A percentile compares a stretch with the other conserved stretches of the same genome.
These are phyloP conservation scores for Lachnellula suecica DNA, from an alignment of 2,329 filamentous ascomycete genomes.

Conservation along the genomic window DNA sequence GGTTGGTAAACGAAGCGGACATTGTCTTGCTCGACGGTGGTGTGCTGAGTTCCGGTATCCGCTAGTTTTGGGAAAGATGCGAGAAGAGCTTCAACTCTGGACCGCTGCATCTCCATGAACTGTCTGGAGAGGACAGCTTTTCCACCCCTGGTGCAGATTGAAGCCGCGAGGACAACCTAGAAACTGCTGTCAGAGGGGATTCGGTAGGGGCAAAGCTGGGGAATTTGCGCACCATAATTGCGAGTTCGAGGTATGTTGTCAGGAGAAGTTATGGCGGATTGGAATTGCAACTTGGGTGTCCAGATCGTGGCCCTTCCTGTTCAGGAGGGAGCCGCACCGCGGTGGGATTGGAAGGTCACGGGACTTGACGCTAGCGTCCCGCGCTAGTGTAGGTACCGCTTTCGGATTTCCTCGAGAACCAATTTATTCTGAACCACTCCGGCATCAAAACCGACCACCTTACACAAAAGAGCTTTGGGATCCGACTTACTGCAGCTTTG, in stretches of 20 bases:
- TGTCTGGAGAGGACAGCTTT: constrained; percentile 98
- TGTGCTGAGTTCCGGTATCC: constrained; percentile 94
- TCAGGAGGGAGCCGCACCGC: background rate
- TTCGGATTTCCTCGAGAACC: background rate
- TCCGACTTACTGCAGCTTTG: background rate
- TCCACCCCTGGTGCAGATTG: constrained; percentile 96
- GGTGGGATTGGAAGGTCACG: background rate
- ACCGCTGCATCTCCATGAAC: constrained; percentile 96
- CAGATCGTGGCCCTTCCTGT: background rate
- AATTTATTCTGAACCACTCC: background rate
- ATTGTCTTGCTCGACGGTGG: constrained; percentile 98
- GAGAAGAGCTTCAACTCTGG: constrained; percentile 92
- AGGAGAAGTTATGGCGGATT: constrained; percentile 8
- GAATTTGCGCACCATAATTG: constrained; percentile 20
- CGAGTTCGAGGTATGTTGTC: constrained; percentile 4
- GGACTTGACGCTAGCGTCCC: background rate
- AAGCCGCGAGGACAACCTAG: constrained; percentile 96
- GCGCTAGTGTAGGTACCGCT: background rate
- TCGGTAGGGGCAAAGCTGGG: background rate
- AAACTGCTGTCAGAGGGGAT: constrained; percentile 16
- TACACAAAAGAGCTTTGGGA: background rate
- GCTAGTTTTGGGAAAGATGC: constrained; percentile 98
- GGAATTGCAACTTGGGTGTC: constrained; percentile 6
- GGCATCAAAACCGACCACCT: background rate
- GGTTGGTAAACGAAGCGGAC: constrained; percentile 99